Evolutionary conservation across 352 stramenopile species (phyloP).

Genomic region (Pythium chondricola): DNA sequence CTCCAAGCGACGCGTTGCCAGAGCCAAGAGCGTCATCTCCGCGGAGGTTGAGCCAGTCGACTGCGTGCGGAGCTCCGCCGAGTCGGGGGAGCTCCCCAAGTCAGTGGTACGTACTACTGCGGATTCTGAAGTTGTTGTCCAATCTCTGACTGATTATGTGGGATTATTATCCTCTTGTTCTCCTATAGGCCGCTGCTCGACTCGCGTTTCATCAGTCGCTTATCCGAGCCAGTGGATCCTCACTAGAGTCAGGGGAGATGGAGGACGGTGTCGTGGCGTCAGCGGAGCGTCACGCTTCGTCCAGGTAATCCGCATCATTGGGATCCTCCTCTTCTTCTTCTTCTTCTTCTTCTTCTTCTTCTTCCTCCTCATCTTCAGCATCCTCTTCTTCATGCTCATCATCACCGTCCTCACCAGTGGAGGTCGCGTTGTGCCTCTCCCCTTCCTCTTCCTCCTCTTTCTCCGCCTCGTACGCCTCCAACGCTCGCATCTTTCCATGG

Average conservation of each 20-base stretch:
- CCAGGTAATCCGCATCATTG: background rate
- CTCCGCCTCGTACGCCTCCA: constrained; percentile 20
- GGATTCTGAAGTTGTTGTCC: background rate
- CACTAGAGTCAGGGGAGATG: constrained; percentile 29
- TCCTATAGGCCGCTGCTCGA: constrained; percentile 13
- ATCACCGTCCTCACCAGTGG: too few relatives aligned
- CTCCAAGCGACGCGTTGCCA: constrained; percentile 19
- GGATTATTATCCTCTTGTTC: background rate
- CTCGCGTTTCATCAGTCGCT: constrained; percentile 12
- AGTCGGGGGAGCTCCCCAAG: constrained; percentile 49
- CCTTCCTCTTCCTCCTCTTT: background rate
- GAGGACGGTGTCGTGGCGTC: constrained; percentile 19
- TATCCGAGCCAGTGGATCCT: constrained; percentile 21
- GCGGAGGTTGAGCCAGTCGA: too few relatives aligned
- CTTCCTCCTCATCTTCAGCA: constrained; percentile 5
- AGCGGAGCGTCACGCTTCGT: too few relatives aligned
- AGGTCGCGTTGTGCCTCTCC: too few relatives aligned
- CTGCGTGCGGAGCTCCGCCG: constrained; percentile 27
- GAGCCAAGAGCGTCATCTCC: constrained; percentile 18
- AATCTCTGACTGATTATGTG: background rate
- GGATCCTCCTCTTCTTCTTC: background rate
- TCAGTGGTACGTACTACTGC: constrained; percentile 19
- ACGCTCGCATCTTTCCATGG: constrained; percentile 25
- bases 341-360: constrained; percentile 1
- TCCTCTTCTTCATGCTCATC: background rate